Base-by-base conservation (phyloP, 345 rosid genomes). In the Alliaria petiolata region DNA sequence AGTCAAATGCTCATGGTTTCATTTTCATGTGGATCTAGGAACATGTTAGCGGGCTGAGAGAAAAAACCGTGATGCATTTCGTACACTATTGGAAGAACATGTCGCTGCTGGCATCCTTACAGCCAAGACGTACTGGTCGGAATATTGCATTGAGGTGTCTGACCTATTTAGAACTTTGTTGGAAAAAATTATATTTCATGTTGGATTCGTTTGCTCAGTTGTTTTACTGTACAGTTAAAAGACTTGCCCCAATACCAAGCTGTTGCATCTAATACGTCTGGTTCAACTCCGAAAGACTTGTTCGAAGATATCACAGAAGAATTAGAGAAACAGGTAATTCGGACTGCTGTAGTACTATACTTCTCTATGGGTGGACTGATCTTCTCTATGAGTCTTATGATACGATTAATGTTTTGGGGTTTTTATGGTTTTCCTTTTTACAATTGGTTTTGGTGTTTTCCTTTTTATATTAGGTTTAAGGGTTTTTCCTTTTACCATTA, bases 201-300 rank as follows among this genome's bases (percentile, higher is more conserved):
- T 53, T 54, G 36, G 31, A 69, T 46, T 52, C 49, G 10, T 67
- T 45, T 35, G 17, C 68, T 65, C 65, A 65, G 14, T 62, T 14
- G 43, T 43, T 55, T 17, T 58, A 49, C 8, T 65, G 54, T 76
- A 39, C 78, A 95, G 99, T 85, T 91, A 44, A 88, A 81, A 77
- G 97, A 95, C 45, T 80, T 82, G 63, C 89, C 95, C 33, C 91
- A 85, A 67, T 95, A 95, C 85, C 84, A 76, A 49, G 96, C 95
- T 78, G 88, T 95, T 87, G 99, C 90, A 70, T 81, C 89, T 57
- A 95, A 95, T 39, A 83, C 71, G 11, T 89, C 90, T 44, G 99
- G 99, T 67, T 95, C 97, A 64, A 86, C 87, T 17, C 97, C 99
- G 0, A 95, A 86, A 82, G 97, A 95, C 71, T 85, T 95, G 87